These are phyloP conservation scores for Epithemia pelagica DNA, from an alignment of 108 stramenopile genomes.

Conservation along the genomic window DNA sequence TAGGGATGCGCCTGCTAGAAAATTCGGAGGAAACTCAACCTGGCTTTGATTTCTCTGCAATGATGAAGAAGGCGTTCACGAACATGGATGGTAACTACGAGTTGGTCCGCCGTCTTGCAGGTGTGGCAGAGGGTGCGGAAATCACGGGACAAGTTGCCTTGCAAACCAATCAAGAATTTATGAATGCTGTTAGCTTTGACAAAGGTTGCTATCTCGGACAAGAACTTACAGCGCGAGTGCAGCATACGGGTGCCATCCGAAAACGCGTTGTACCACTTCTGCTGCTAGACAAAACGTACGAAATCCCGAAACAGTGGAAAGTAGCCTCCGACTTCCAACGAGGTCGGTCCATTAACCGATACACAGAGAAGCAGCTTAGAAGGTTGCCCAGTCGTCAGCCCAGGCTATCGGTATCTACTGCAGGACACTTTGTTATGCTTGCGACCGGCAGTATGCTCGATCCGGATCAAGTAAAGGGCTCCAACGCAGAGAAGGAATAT, in stretches of 20 bases:
- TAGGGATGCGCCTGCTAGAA: conserved; percentile 69
- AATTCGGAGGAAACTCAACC: not conserved
- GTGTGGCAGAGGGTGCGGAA: conserved; percentile 85
- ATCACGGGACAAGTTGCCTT: conserved; percentile 69
- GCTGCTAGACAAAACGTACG: conserved; percentile 56
- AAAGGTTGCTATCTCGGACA: conserved; percentile 99
- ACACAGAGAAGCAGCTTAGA: conserved; percentile 4
- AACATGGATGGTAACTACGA: conserved; percentile 52
- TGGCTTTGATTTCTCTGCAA: conserved; percentile 20
- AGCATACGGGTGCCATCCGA: conserved; percentile 87
- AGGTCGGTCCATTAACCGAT: conserved; percentile 26
- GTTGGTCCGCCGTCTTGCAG: conserved; percentile 57
- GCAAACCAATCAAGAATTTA: conserved; percentile 90
- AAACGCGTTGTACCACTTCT: conserved; percentile 88
- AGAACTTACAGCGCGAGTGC: conserved; percentile 93
- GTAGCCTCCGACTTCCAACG: conserved; percentile 63
- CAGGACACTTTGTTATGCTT: conserved; percentile 62
- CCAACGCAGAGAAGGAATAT: conserved; percentile 14
- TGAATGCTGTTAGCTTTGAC: conserved; percentile 83
- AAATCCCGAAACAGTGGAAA: conserved; percentile 71
- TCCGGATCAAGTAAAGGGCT: conserved; percentile 18
- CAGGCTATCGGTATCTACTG: conserved; percentile 56
- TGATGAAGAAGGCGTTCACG: conserved; percentile 56
- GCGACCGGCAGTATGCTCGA: conserved; percentile 47
- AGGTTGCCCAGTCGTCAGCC: conserved; percentile 41